Evolutionary conservation across 768 basidiomycete genomes (phyloP).

Genomic region (Auriculariales sp.): DNA sequence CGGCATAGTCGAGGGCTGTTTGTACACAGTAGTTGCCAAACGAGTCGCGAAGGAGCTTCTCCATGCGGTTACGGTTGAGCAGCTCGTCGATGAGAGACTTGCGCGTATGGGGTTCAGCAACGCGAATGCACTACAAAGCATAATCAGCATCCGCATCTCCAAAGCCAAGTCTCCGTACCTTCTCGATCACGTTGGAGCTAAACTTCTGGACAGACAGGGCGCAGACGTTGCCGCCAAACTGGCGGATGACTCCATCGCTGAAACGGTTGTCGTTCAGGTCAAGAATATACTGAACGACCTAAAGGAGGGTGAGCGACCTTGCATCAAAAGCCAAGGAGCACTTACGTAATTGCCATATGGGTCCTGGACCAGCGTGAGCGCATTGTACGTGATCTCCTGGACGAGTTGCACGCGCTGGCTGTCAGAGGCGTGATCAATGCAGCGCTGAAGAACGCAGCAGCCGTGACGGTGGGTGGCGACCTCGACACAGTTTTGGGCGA

Average conservation of each 20-base stretch:
- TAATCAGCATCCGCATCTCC: background rate
- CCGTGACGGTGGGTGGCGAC: conserved; percentile 97
- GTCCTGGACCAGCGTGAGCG: conserved; percentile 93
- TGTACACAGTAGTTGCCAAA: conserved; percentile 96
- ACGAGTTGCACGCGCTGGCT: conserved; percentile 91
- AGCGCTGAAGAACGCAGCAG: conserved; percentile 95
- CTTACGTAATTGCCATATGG: conserved; percentile 86
- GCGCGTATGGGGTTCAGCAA: conserved; percentile 88
- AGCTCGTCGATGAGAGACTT: conserved; percentile 93
- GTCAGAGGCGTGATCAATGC: conserved; percentile 96
- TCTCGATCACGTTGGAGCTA: conserved; percentile 97
- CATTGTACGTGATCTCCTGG: conserved; percentile 97
- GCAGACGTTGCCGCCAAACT: conserved; percentile 95
- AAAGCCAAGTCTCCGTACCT: conserved; percentile 29
- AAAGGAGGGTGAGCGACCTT: conserved; percentile 3
- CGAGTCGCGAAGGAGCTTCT: conserved; percentile 91
- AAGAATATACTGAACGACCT: conserved; percentile 96
- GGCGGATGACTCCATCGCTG: conserved; percentile 93
- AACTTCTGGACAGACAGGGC: conserved; percentile 98
- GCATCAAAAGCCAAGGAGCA: conserved; percentile 5
- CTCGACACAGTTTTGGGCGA: conserved; percentile 96
- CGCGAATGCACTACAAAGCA: conserved; percentile 52
- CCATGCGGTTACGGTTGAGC: conserved; percentile 83
- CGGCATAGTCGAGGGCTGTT: conserved; percentile 96
- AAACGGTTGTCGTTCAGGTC: conserved; percentile 98